Conservation (phyloP, 441 rosid genomes). For the Iberis amara region DNA sequence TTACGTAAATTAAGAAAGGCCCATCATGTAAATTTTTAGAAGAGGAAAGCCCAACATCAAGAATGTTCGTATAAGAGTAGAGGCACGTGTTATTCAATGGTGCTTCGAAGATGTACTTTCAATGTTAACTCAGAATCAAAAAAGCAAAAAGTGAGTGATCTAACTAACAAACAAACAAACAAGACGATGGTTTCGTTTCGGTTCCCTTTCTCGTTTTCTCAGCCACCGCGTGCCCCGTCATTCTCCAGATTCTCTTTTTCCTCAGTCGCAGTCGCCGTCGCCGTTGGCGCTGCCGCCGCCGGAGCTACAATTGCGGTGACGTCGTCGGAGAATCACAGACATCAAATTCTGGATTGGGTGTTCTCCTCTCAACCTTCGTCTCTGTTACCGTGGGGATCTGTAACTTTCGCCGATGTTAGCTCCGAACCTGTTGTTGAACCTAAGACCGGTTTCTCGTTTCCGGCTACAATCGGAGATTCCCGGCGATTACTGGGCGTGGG, state of each 20-base stretch:
- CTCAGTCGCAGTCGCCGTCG: constrained; percentile 18
- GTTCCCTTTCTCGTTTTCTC: constrained; percentile 82
- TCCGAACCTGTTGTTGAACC: constrained; percentile 53
- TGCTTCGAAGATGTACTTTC: no score
- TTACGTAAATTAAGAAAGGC: no score
- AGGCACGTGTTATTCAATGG: no score
- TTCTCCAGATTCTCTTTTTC: constrained; percentile 24
- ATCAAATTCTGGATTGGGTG: constrained; percentile 38
- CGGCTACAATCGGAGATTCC: constrained; percentile 48
- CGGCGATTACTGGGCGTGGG: constrained; percentile 71
- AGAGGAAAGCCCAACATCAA: no score
- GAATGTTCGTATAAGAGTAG: no score
- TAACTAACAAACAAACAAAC: constrained; percentile 12
- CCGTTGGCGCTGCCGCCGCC: constrained; percentile 38
- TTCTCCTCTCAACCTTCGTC: constrained; percentile 32
- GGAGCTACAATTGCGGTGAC: constrained; percentile 31
- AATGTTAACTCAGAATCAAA: neutral
- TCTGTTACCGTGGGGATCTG: constrained; percentile 48
- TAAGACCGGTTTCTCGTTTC: constrained; percentile 66
- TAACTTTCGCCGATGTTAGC: constrained; percentile 55
- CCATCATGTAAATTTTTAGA: no score
- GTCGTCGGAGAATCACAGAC: constrained; percentile 33
- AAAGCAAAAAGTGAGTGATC: constrained; percentile 3
- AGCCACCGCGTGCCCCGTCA: constrained; percentile 32
- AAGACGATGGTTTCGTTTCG: constrained; percentile 55